phyloP scores from a whole-genome alignment of 805 yeast genomes.

The Teunomyces barrocoloradensis region DNA sequence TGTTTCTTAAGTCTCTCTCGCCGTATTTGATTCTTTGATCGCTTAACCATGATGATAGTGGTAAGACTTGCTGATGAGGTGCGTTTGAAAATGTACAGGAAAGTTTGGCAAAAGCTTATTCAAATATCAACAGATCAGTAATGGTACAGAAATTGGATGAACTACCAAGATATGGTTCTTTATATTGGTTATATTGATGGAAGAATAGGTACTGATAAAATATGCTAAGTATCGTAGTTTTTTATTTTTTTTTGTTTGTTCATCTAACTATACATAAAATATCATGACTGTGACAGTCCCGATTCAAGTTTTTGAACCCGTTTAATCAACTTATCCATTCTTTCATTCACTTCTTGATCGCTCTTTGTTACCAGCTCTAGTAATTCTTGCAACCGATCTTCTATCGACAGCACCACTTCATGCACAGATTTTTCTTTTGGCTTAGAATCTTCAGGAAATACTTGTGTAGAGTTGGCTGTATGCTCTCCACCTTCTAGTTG shows the following conservation, averaged over 20 bases:
- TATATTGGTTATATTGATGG: too few relatives aligned
- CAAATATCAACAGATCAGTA: background rate
- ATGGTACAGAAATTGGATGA: background rate
- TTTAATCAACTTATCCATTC: constrained; percentile 24
- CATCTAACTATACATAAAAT: background rate
- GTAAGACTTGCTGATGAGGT: background rate
- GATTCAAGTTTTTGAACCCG: constrained; percentile 14
- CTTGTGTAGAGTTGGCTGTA: constrained; percentile 2
- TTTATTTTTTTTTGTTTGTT: too few relatives aligned
- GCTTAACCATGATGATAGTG: constrained; percentile 13
- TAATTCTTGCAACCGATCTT: constrained; percentile 21
- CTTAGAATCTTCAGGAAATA: background rate
- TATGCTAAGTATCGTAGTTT: too few relatives aligned
- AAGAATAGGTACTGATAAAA: too few relatives aligned
- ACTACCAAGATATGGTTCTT: too few relatives aligned
- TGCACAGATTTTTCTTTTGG: constrained; percentile 16
- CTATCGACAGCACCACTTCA: constrained; percentile 36
- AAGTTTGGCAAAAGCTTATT: background rate
- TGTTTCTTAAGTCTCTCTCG: constrained; percentile 30
- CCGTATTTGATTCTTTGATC: constrained; percentile 54
- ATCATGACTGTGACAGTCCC: background rate
- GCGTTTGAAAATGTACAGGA: background rate
- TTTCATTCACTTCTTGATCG: constrained; percentile 27
- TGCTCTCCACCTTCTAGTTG: constrained; percentile 29
- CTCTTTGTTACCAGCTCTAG: constrained; percentile 21